Percentiles rank a stretch among this genome's conserved stretches.
These are phyloP conservation scores for Xylaria sp. DNA, from an alignment of 2,329 filamentous ascomycete species.

Conservation along the genomic window DNA sequence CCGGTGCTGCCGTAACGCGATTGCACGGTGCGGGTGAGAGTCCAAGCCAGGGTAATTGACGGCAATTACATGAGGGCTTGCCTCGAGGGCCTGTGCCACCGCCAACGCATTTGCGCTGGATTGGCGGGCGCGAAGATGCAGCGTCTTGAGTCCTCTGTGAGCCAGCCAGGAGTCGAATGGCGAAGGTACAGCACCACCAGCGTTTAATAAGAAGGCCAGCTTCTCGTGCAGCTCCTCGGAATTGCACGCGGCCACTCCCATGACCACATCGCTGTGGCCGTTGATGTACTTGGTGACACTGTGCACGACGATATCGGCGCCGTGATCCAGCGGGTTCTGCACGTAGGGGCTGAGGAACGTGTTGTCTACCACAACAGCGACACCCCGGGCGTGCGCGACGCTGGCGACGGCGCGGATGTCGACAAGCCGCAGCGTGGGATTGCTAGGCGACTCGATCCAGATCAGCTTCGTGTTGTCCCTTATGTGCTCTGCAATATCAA, in stretches of 20 bases:
- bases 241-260: conserved; percentile 98
- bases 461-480: conserved; percentile 89
- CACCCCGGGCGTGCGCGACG: conserved; percentile 85
- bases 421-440: conserved; percentile 91
- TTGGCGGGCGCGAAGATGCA: conserved; percentile 90
- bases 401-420: conserved; percentile 89
- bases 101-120: conserved; percentile 83
- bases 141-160: conserved; percentile 94
- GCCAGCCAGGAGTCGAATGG: conserved; percentile 98
- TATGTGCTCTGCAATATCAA: conserved; percentile 87
- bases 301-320: conserved; percentile 96
- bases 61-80: conserved; percentile 81
- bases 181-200: conserved; percentile 93
- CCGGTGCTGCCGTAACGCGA: conserved; percentile 91
- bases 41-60: conserved; percentile 96
- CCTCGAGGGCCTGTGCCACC: conserved; percentile 80
- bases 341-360: conserved; percentile 97
- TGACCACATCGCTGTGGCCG: conserved; percentile 94
- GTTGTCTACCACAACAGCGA: conserved; percentile 98
- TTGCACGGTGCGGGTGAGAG: conserved; percentile 85
- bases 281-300: conserved; percentile 99
- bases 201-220: conserved; percentile 93
- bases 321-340: conserved; percentile 94
- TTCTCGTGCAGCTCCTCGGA: conserved; percentile 79
- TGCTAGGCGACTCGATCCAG: conserved; percentile 97